Base-by-base conservation (phyloP, 192 early-diverging fungal species). In the Martensiomyces pterosporus region DNA sequence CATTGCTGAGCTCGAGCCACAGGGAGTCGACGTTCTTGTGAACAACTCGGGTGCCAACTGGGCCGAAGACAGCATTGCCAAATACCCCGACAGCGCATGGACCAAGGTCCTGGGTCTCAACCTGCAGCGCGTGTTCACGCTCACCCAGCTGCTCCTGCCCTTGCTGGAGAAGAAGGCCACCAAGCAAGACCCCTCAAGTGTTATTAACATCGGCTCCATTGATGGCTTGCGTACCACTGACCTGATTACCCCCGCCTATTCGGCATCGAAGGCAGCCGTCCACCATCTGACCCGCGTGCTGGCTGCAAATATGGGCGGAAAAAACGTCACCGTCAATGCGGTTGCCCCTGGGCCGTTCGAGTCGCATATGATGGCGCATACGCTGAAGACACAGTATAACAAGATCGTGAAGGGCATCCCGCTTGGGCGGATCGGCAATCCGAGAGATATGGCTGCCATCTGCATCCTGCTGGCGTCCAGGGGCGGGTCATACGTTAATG, bases 141-240 rank as follows among this genome's bases (percentile, higher is more conserved):
- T 90, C 23, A 85, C 82, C 7, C 77, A 79, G 49, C 78, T 77
- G 76, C 62, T 80, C 35, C 51, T 88, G 17, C 86, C 85, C 3
- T 63, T 86, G 23, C 66, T 92, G 17, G 55, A 64, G 15, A 74
- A 76, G 8, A 81, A 66, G 16, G 68, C 77, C 16, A 80, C 73
- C 6, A 43, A 55, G 14, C 14, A 71, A 0, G 73, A 79, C 41
- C 86, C 87, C 6, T 69, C 81, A 4, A 72, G 84, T 10, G 80
- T 93, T 32, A 91, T 93, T 72, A 93, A 91, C 67, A 88, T 93
- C 64, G 81, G 84, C 2, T 82, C 73, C 7, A 62, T 87, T 49
- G 79, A 81, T 25, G 79, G 81, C 27, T 45, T 80, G 21, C 73
- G 54, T 24, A 42, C 58, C 37, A 57, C 75, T 17, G 17, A 16